These are phyloP conservation scores for Diutina catenulata DNA, from an alignment of 1,139 yeast species.

Conservation along the genomic window DNA sequence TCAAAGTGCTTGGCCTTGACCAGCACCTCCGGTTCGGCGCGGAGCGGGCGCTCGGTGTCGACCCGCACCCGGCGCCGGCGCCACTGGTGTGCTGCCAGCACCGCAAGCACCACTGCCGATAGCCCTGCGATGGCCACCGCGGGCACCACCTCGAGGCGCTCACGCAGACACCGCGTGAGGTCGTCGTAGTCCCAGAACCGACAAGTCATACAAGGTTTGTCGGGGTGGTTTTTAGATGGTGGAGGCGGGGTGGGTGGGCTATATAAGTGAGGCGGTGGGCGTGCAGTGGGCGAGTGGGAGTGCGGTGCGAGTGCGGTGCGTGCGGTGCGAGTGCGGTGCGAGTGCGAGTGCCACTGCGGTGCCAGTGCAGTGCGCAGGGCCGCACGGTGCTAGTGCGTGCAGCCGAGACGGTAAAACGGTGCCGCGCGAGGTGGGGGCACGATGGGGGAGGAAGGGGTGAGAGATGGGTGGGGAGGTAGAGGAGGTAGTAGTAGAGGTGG, in stretches of 20 bases:
- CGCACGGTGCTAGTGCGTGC: no score
- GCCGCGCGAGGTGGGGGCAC: no score
- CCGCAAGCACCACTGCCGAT: not conserved
- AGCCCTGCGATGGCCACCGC: not conserved
- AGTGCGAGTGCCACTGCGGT: no score
- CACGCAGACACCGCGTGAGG: slow-evolving; percentile 35
- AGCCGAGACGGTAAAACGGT: no score
- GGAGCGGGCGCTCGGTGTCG: slow-evolving; percentile 4
- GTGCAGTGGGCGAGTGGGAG: no score
- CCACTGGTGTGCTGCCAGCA: not conserved
- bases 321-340: no score
- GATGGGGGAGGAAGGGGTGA: no score
- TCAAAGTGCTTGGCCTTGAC: slow-evolving; percentile 42
- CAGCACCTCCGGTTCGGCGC: slow-evolving; percentile 10
- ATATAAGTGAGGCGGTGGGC: no score
- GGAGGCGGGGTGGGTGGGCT: not conserved
- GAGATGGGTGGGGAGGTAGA: no score
- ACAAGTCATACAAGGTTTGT: slow-evolving; percentile 11
- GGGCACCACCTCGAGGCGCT: slow-evolving; percentile 8
- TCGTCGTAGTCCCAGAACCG: slow-evolving; percentile 33
- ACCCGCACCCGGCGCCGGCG: slow-evolving; percentile 7
- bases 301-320: no score
- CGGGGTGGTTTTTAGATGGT: not conserved
- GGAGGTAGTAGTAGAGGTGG: no score
- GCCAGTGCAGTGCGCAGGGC: no score